Evolutionary conservation across 176 grass and related monocot genomes (phyloP).

Genomic region (Aegilops longissima): DNA sequence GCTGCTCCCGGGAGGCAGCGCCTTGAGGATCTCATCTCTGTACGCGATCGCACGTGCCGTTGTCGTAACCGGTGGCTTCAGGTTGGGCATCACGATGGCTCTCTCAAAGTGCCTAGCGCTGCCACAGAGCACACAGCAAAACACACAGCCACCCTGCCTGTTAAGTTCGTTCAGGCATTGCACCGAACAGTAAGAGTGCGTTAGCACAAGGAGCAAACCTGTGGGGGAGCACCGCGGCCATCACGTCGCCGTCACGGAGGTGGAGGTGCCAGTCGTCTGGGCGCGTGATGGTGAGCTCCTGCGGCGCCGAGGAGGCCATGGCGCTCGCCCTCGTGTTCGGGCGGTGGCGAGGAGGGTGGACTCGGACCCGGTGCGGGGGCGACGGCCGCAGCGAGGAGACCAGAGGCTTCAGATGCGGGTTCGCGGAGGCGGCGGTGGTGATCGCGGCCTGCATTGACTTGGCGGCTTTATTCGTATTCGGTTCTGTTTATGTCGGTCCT

Average conservation of each 20-base stretch:
- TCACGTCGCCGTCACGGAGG: slow-evolving; percentile 69
- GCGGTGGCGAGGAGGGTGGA: not conserved
- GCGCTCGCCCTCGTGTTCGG: not conserved
- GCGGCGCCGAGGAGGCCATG: slow-evolving; percentile 24
- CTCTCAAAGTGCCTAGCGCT: slow-evolving; percentile 83
- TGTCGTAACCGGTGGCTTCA: slow-evolving; percentile 88
- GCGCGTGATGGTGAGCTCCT: slow-evolving; percentile 55
- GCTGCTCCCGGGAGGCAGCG: slow-evolving; percentile 40
- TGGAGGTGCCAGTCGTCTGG: slow-evolving; percentile 99
- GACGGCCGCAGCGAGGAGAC: not conserved
- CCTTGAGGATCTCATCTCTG: slow-evolving; percentile 65
- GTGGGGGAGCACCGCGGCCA: slow-evolving; percentile 66
- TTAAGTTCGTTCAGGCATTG: slow-evolving; percentile 21
- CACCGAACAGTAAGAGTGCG: slow-evolving; percentile 26
- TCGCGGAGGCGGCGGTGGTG: not conserved
- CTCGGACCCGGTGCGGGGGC: not conserved
- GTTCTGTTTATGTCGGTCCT: not conserved
- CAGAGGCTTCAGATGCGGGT: not conserved
- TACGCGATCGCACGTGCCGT: slow-evolving; percentile 66
- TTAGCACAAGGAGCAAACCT: slow-evolving; percentile 40
- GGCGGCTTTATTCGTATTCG: not conserved
- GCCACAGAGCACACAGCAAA: not conserved
- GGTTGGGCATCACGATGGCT: slow-evolving; percentile 92
- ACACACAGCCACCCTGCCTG: not conserved
- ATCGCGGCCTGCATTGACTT: slow-evolving; percentile 28